Evolutionary conservation across 306 rosid species (phyloP).

Genomic region (Betula pendula): DNA sequence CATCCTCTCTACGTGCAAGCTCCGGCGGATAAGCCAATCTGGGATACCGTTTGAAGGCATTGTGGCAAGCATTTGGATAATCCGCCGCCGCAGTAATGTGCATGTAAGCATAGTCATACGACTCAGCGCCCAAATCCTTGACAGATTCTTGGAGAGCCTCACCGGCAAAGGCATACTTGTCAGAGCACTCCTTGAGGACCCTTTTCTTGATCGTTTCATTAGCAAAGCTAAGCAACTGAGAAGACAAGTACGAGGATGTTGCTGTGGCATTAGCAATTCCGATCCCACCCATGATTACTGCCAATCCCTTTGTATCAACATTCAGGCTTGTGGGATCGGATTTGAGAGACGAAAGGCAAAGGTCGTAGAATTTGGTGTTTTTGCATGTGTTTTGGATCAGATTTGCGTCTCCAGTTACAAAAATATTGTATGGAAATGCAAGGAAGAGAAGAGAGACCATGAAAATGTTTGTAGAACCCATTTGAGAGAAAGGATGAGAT

Average conservation of each 20-base stretch:
- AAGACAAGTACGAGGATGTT: conserved; percentile 69
- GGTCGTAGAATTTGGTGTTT: conserved; percentile 65
- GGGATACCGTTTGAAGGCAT: conserved; percentile 54
- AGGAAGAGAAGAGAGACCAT: conserved; percentile 35
- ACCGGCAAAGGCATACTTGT: conserved; percentile 59
- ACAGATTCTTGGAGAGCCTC: conserved; percentile 64
- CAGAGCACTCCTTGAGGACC: conserved; percentile 71
- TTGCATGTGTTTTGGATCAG: conserved; percentile 73
- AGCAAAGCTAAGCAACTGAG: conserved; percentile 40
- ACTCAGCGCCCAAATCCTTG: conserved; percentile 53
- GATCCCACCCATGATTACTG: conserved; percentile 56
- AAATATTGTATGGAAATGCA: conserved; percentile 16
- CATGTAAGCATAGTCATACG: conserved; percentile 74
- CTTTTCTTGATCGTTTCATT: conserved; percentile 38
- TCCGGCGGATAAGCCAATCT: conserved; percentile 57
- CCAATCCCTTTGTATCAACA: conserved; percentile 74
- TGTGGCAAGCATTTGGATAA: conserved; percentile 80
- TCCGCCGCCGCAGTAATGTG: conserved; percentile 74
- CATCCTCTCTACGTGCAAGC: conserved; percentile 68
- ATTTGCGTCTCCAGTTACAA: conserved; percentile 48
- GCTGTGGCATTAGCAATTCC: conserved; percentile 73
- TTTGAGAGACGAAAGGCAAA: conserved; percentile 70
- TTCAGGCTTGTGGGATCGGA: conserved; percentile 59
- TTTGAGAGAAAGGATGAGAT: conserved; percentile 3
- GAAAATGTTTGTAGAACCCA: conserved; percentile 36